These are phyloP conservation scores for Sphagnurus paluster DNA, from an alignment of 1,284 basidiomycete genomes.

Conservation along the genomic window DNA sequence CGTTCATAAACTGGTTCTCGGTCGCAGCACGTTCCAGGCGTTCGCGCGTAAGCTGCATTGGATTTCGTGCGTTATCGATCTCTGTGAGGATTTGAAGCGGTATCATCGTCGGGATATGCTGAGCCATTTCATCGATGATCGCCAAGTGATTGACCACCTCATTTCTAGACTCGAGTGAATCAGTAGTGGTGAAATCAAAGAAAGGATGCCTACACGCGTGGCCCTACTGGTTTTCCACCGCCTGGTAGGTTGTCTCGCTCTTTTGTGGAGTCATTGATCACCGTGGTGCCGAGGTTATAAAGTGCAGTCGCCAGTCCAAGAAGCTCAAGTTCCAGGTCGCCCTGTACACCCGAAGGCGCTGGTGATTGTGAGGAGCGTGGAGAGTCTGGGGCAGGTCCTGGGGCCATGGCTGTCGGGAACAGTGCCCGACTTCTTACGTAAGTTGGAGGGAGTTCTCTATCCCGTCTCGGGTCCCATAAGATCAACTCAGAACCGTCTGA, in stretches of 20 bases:
- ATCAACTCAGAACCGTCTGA: too few relatives aligned
- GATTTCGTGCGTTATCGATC: slow-evolving; percentile 77
- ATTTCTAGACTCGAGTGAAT: slow-evolving; percentile 45
- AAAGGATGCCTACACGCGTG: slow-evolving; percentile 51
- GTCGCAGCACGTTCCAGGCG: slow-evolving; percentile 76
- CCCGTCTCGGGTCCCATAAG: too few relatives aligned
- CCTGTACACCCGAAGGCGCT: slow-evolving; percentile 62
- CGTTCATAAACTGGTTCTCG: slow-evolving; percentile 88
- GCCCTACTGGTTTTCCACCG: slow-evolving; percentile 67
- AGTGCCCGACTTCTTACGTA: too few relatives aligned
- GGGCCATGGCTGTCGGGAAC: slow-evolving; percentile 13
- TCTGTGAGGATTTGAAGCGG: slow-evolving; percentile 72
- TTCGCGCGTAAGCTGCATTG: slow-evolving; percentile 76
- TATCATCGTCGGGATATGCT: slow-evolving; percentile 58
- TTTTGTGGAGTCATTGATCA: slow-evolving; percentile 76
- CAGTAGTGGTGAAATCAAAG: slow-evolving; percentile 7
- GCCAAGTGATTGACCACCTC: slow-evolving; percentile 66
- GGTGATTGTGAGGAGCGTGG: slow-evolving; percentile 71
- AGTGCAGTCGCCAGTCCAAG: slow-evolving; percentile 71
- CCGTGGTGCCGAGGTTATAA: slow-evolving; percentile 77
- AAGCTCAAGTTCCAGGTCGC: slow-evolving; percentile 74
- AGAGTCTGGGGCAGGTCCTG: slow-evolving; percentile 61
- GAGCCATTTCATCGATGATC: slow-evolving; percentile 64
- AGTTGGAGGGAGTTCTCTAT: too few relatives aligned
- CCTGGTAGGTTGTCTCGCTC: slow-evolving; percentile 68